These are phyloP conservation scores for Kwoniella shivajii DNA, from an alignment of 1,284 basidiomycete genomes.

Conservation along the genomic window DNA sequence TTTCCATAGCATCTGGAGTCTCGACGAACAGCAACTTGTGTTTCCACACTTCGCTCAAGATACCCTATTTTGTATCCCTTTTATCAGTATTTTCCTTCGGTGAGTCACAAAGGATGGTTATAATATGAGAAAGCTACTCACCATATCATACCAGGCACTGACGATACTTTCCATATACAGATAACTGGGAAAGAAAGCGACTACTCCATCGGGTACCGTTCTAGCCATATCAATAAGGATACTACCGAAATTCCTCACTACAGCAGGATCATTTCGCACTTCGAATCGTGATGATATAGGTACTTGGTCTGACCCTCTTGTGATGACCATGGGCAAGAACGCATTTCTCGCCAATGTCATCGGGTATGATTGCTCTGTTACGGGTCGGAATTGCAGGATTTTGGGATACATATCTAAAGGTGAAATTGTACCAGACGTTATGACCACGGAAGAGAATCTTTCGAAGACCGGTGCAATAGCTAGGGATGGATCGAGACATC, in stretches of 20 bases:
- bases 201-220: constrained; percentile 98
- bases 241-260: constrained; percentile 97
- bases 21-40: constrained; percentile 99
- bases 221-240: constrained; percentile 98
- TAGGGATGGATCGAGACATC: constrained; percentile 94
- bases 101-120: no score
- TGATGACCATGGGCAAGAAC: constrained; percentile 98
- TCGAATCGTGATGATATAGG: constrained; percentile 99
- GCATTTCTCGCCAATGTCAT: constrained; percentile 98
- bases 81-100: not conserved
- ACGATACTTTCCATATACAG: constrained; percentile 99
- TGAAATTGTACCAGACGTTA: constrained; percentile 97
- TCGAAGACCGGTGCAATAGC: constrained; percentile 99
- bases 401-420: constrained; percentile 99
- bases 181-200: constrained; percentile 99
- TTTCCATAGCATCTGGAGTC: constrained; percentile 98
- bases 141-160: constrained; percentile 99
- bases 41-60: constrained; percentile 99
- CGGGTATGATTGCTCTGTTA: constrained; percentile 94
- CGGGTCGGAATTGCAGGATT: constrained; percentile 97
- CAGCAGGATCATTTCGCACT: constrained; percentile 97
- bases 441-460: constrained; percentile 96
- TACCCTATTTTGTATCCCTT: constrained; percentile 72
- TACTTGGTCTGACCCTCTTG: constrained; percentile 96
- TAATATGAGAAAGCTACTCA: no score